Base-by-base conservation (phyloP, 495 filamentous ascomycete genomes). In the Viridothelium virens region DNA sequence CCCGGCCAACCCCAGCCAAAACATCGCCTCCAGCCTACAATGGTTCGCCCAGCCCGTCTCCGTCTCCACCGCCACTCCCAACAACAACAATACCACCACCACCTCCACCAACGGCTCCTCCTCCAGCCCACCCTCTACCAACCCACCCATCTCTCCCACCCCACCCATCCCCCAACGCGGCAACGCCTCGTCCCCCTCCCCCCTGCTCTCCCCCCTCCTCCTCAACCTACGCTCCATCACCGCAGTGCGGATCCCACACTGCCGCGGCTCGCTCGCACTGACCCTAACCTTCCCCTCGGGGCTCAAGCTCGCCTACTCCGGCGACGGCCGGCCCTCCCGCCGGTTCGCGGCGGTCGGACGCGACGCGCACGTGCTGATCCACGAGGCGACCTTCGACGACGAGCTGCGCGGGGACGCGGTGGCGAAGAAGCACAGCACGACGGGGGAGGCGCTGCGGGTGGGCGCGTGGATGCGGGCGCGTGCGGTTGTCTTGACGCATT, bases 311-410 rank as follows among this genome's bases (percentile, higher is more conserved):
- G 89, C 91, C 61, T 98, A 95, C 75, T 93, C 89, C 10, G 94
- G 94, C 59, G 94, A 98, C 76, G 96, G 92, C 72, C 82, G 94
- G 3, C 94, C 94, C 0, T 91, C 86, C 3, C 65, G 77, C 0
- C 69, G 73, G 0, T 97, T 97, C 68, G 85, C 84, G 7, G 56
- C 72, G 16, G 89, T 96, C 61, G 94, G 90, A 25, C 75, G 78
- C 12, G 88, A 84, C 18, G 87, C 89, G 1, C 94, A 91, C 3
- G 79, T 98, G 2, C 81, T 96, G 2, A 84, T 98, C 62, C 94
- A 98, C 79, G 94, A 98, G 81, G 92, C 92, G 66, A 98, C 94
- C 0, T 98, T 98, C 70, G 89, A 93, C 46, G 88, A 96, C 69
- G 89, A 94, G 70, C 81, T 96, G 62, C 48, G 73, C 14, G 86